These are phyloP conservation scores for Scalesia atractyloides DNA, from an alignment of 129 eudicot genomes.

Conservation along the genomic window DNA sequence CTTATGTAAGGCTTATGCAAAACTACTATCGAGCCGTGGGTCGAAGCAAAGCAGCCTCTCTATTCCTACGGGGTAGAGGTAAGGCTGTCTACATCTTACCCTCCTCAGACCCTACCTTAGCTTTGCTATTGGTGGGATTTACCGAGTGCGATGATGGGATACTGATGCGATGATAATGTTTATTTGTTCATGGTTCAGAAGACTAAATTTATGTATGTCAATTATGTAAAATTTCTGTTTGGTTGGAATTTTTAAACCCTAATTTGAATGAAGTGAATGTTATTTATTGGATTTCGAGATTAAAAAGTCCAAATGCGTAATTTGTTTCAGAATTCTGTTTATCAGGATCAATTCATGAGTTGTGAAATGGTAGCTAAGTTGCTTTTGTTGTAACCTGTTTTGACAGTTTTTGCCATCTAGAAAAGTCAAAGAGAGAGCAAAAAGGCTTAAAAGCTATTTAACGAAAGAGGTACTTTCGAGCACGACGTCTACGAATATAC, in stretches of 20 bases:
- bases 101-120: no score
- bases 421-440: constrained; percentile 76
- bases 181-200: background rate
- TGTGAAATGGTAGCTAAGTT: background rate
- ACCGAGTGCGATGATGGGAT: no score
- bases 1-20: no score
- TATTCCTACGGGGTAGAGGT: no score
- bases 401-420: constrained; percentile 80
- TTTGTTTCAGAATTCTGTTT: background rate
- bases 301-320: background rate
- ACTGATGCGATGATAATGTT: no score
- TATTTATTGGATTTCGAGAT: constrained; percentile 1
- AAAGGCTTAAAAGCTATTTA: constrained; percentile 45
- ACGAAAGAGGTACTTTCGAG: constrained; percentile 48
- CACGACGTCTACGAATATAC: constrained; percentile 60
- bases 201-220: background rate
- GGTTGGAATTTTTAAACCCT: background rate
- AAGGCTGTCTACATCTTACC: no score
- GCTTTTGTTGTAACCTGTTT: constrained; percentile 18
- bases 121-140: no score
- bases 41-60: no score
- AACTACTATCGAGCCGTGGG: no score
- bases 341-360: background rate
- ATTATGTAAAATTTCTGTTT: background rate
- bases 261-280: background rate